Evolutionary conservation across 345 rosid species (phyloP).

Genomic region (Viola odorata): DNA sequence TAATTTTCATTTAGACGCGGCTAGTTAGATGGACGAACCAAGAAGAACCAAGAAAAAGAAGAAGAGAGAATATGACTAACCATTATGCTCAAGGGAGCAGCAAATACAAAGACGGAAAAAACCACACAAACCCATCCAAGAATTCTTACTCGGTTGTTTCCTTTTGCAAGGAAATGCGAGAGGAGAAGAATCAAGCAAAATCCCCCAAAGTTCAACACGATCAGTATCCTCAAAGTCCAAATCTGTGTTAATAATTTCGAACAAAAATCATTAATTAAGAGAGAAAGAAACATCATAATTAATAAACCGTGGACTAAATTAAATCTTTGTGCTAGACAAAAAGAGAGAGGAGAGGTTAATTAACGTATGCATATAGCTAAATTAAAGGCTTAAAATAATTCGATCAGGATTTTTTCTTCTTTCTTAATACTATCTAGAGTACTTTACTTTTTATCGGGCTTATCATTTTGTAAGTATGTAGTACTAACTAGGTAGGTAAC

Average conservation of each 20-base stretch:
- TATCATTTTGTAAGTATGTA: too few species aligned
- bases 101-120: conserved; percentile 50
- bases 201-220: conserved; percentile 44
- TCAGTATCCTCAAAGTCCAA: conserved; percentile 37
- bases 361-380: not conserved
- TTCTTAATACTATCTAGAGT: too few species aligned
- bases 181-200: conserved; percentile 39
- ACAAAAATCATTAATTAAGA: not conserved
- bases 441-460: too few species aligned
- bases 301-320: not conserved
- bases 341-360: not conserved
- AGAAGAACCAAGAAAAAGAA: too few species aligned
- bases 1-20: too few species aligned
- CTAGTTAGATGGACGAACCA: too few species aligned
- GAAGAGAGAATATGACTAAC: too few species aligned
- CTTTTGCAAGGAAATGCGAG: conserved; percentile 41
- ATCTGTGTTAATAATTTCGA: conserved; percentile 28
- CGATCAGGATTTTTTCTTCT: not conserved
- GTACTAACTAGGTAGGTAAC: not conserved
- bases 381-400: not conserved
- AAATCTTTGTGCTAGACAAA: not conserved
- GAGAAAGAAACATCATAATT: not conserved
- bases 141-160: conserved; percentile 31
- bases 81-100: conserved; percentile 58
- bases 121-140: conserved; percentile 54